Base-by-base conservation (phyloP, 2,329 filamentous ascomycete species). In the Penicillium vulpinum region DNA sequence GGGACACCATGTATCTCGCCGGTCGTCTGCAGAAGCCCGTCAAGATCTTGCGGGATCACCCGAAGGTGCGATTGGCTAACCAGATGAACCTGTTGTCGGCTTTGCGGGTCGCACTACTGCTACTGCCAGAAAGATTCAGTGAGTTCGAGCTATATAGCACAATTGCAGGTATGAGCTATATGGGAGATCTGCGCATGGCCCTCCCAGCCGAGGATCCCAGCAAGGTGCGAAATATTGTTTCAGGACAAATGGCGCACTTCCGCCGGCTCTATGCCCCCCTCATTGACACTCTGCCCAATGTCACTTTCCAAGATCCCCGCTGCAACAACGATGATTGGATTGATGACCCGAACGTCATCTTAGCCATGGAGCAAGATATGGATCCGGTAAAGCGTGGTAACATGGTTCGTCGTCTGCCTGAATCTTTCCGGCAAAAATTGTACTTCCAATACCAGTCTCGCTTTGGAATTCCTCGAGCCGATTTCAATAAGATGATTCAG, bases 401-500 rank as follows among this genome's bases (percentile, higher is more conserved):
- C 75, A 99, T 99, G 91, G 93, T 99, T 10, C 87, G 94, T 5
- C 88, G 94, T 13, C 80, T 99, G 11, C 94, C 94, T 4, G 88
- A 89, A 67, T 83, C 87, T 6, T 97, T 99, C 81, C 86, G 94
- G 36, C 85, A 89, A 52, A 92, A 91, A 57, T 80, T 99, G 0
- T 99, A 99, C 77, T 96, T 96, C 74, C 87, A 92, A 68, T 99
- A 97, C 74, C 92, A 96, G 73, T 87, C 88, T 71, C 93, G 96
- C 69, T 95, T 92, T 68, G 83, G 85, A 54, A 94, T 99, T 41
- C 91, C 93, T 0, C 86, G 87, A 16, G 83, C 85, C 5, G 91
- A 96, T 54, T 99, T 96, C 73, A 81, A 90, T 67, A 83, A 85
- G 67, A 92, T 97, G 86, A 88, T 97, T 75, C 83, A 90, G 57